Evolutionary conservation across 192 early-diverging fungal species (phyloP), one percentile per base, ranked within the genome.

Genomic region (Coemansia sp.): DNA sequence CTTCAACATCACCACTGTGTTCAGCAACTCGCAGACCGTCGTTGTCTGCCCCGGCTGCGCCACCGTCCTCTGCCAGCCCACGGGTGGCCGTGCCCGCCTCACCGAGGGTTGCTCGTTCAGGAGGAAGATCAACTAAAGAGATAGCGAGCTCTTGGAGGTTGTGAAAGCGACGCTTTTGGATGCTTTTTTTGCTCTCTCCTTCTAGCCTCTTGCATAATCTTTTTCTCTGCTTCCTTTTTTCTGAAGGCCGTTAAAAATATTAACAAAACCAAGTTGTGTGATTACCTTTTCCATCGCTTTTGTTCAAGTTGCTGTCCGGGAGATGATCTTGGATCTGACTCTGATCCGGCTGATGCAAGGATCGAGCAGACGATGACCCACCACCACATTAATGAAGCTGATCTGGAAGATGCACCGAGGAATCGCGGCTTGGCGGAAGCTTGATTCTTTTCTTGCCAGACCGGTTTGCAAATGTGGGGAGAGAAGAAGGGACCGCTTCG

Each of bases 11-110:
- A 97, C 95, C 85, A 97, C 95, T 75, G 95, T 99, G 75, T 99
- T 99, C 91, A 91, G 89, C 85, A 96, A 99, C 86, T 95, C 95
- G 78, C 95, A 99, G 85, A 95, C 95, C 70, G 97, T 99, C 59
- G 97, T 99, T 61, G 78, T 96, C 62, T 99, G 97, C 90, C 84
- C 88, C 66, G 89, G 90, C 66, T 99, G 97, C 88, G 87, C 92
- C 70, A 95, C 94, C 73, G 95, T 99, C 68, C 90, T 99, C 74
- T 96, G 93, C 86, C 95, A 98, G 85, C 97, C 97, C 72, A 99
- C 95, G 62, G 97, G 97, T 87, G 97, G 97, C 84, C 91, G 92
- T 83, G 95, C 94, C 76, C 93, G 94, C 65, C 88, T 99, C 79
- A 97, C 94, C 75, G 92, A 93, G 85, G 96, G 92, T 68, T 91